Conservation (phyloP, 2,329 filamentous ascomycete species). For the Aspergillus novofumigatus region DNA sequence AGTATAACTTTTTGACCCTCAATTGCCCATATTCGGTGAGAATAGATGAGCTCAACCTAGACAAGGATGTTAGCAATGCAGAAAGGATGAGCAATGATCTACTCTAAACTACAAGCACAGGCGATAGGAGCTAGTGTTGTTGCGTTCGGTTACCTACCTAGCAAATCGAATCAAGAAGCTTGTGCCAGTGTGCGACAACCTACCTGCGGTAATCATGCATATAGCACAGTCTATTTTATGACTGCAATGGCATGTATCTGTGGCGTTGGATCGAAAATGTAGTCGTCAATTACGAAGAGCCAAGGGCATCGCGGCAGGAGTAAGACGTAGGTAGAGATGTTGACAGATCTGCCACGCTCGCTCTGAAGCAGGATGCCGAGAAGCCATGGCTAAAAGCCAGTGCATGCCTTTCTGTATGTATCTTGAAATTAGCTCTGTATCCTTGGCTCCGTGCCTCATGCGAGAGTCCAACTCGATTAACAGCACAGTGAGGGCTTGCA, state of each 20-base stretch:
- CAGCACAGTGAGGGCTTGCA: slow-evolving; percentile 38
- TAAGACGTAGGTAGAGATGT: not conserved
- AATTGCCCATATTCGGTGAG: not conserved
- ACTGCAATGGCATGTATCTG: not conserved
- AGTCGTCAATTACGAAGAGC: not conserved
- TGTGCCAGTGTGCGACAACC: not conserved
- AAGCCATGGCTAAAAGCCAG: not conserved
- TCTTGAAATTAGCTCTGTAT: not conserved
- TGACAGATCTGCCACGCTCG: not conserved
- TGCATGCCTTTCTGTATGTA: not conserved
- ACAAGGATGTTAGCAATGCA: not conserved
- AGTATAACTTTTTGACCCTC: not conserved
- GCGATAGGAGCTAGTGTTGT: not conserved
- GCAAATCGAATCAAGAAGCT: not conserved
- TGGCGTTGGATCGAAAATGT: not conserved
- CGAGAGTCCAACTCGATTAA: slow-evolving; percentile 22
- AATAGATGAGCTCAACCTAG: not conserved
- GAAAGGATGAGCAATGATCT: not conserved
- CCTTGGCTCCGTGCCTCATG: not conserved
- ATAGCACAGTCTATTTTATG: too few species aligned
- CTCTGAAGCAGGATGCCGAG: not conserved
- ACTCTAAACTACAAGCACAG: not conserved
- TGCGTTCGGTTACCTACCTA: not conserved
- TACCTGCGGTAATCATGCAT: not conserved
- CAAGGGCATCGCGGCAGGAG: not conserved